Evolutionary conservation across 2,329 filamentous ascomycete species (phyloP).

Genomic region (Aspergillus intermedius): DNA sequence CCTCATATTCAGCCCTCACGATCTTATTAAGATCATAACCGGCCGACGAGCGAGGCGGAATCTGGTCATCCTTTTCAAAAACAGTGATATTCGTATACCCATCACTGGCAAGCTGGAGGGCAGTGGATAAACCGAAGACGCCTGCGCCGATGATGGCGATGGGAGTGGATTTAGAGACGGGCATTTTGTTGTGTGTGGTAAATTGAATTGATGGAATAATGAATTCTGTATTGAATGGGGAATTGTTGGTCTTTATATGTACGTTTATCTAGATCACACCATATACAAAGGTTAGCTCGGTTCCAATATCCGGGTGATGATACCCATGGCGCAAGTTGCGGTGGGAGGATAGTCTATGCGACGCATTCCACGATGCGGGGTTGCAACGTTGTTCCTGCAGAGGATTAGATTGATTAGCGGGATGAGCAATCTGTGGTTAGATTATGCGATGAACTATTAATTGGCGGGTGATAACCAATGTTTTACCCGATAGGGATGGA

Average conservation of each 20-base stretch:
- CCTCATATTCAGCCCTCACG: constrained; percentile 53
- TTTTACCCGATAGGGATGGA: not conserved
- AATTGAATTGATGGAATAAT: not conserved
- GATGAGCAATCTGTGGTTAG: not conserved
- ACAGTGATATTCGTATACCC: constrained; percentile 46
- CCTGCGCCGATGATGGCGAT: constrained; percentile 41
- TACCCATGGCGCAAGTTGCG: not conserved
- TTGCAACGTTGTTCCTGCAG: not conserved
- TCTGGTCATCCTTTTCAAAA: constrained; percentile 39
- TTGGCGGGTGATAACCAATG: not conserved
- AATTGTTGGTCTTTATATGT: not conserved
- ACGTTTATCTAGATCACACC: not conserved
- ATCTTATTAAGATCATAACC: constrained; percentile 59
- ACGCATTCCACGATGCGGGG: not conserved
- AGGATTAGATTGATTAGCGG: not conserved
- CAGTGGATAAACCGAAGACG: constrained; percentile 48
- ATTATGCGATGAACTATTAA: not conserved
- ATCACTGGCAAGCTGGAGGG: constrained; percentile 39
- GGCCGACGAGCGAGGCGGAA: constrained; percentile 48
- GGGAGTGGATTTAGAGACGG: constrained; percentile 8
- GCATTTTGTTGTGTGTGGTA: not conserved
- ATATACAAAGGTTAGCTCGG: not conserved
- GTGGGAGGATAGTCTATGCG: not conserved
- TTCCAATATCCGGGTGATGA: not conserved
- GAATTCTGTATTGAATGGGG: not conserved